Base-by-base conservation (phyloP, 2,329 filamentous ascomycete species). In the Fusarium sp. region DNA sequence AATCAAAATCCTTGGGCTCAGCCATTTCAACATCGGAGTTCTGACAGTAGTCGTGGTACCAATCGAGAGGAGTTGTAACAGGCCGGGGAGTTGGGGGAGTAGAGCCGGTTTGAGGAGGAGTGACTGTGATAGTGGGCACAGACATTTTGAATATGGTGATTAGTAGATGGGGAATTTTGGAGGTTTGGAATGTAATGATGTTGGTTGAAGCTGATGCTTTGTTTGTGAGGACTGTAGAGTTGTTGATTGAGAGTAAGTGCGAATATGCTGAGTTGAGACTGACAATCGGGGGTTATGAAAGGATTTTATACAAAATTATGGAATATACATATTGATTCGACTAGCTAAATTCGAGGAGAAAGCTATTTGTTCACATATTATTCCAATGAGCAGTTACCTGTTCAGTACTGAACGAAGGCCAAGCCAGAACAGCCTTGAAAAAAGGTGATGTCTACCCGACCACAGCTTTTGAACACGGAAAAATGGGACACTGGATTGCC, bases 1-100 rank as follows among this genome's bases (percentile, higher is more conserved):
- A 1, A 9, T 52, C 23, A 5, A 1, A 5, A 27, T 10, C 17
- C 26, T 12, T 20, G 9, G 23, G 2, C n/a, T 2, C 6, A 13
- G 37, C n/a, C 33, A 40, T 40, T 6, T 38, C 11, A 4, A n/a
- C 26, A 5, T 27, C 33, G 38, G 2, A 33, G 13, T 40, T 52
- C 35, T 15, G 10, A 15, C 32, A 52, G 17, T 52, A 40, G 37
- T 38, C 26, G 9, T 52, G 48, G n/a, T 52, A 17, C 33, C 48
- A 52, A 9, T 52, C 32, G 6, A 52, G 13, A 7, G 48, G 48
- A 13, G 48, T 26, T n/a, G 33, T 52, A 7, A 14, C 17, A 5
- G 13, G 9, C 23, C 48, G 17, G 13, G 48, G n/a, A 13, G 14
- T n/a, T 3, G 20, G 9, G 3, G 9, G 15, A 14, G 5, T 32